phyloP scores from a whole-genome alignment of 805 yeast genomes.

The Cyberlindnera mrakii region DNA sequence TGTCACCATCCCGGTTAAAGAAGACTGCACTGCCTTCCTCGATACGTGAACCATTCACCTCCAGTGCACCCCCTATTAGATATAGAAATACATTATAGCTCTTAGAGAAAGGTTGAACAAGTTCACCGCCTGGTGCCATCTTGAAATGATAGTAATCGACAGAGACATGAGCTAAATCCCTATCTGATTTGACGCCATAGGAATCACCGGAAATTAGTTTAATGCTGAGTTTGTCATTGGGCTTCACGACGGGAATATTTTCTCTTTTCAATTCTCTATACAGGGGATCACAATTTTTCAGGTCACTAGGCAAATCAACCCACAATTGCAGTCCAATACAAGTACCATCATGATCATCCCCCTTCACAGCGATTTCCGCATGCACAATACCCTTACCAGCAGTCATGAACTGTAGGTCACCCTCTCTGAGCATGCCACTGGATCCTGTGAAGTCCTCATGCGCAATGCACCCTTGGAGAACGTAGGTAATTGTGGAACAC shows the following conservation, averaged over 20 bases:
- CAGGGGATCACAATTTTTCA: constrained; percentile 62
- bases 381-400: constrained; percentile 87
- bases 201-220: constrained; percentile 74
- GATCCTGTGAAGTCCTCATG: constrained; percentile 87
- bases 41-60: constrained; percentile 36
- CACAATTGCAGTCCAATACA: constrained; percentile 75
- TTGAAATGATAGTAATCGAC: constrained; percentile 64
- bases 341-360: constrained; percentile 38
- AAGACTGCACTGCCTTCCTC: constrained; percentile 48
- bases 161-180: constrained; percentile 79
- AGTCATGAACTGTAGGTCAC: constrained; percentile 91
- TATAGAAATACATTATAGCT: constrained; percentile 71
- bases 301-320: constrained; percentile 71
- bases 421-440: constrained; percentile 69
- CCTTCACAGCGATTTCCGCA: constrained; percentile 73
- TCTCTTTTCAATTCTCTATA: constrained; percentile 68
- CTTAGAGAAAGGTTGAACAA: constrained; percentile 51
- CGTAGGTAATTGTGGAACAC: constrained; percentile 71
- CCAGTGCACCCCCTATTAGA: constrained; percentile 53
- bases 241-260: constrained; percentile 66
- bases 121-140: constrained; percentile 58
- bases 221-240: constrained; percentile 57
- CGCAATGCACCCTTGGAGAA: constrained; percentile 60
- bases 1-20: constrained; percentile 66
- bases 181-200: constrained; percentile 67